Evolutionary conservation across 129 eudicot genomes (phyloP), one percentile per base, ranked within the genome.

Genomic region (Escallonia herrerae): DNA sequence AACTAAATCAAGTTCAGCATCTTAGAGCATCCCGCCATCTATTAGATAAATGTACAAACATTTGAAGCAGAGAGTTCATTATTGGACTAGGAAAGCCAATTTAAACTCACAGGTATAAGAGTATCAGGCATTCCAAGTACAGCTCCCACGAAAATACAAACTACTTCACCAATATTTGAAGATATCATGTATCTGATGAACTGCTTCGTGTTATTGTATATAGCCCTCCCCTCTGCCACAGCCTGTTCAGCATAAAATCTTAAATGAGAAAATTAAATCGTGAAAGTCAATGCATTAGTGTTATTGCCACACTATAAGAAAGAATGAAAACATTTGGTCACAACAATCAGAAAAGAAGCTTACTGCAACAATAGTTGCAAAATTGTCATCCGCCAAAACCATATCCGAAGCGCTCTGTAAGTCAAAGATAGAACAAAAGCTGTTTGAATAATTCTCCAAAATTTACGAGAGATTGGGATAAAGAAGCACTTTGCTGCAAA

Each of bases 351-450:
- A 12, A 49, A 47, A 72, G 61, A 68, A 59, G 73, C 86, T 83
- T 86, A 94, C 99, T 58, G 99, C 97, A 72, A 94, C 95, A 69
- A 94, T 89, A 39, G 97, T 83, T 72, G 99, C 99, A 66, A 94
- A 94, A 77, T 94, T 94, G 84, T 94, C 99, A 82, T 94, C 99
- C 72, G 97, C 96, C 87, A 94, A 78, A 81, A 94, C 97, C 99
- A 94, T 94, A 74, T 94, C 99, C 33, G 99, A 89, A 71, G 99
- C 99, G 86, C 99, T 94, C 99, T 94, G 86, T 67, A 76, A 60
- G 37, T 42, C 59, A 67, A 54, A 70, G 40, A 53, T 1, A 6
- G 43, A 58, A 8, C 5, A 53, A 14, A 45, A 60, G 15, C 22
- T 44, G 15, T 7, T 43, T 65, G 45, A 56, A 1, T 40, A 37